A percentile compares a stretch with the other conserved stretches of the same genome.
Conservation (phyloP, 805 yeast genomes). For the Pichia nanzhaoensis region DNA sequence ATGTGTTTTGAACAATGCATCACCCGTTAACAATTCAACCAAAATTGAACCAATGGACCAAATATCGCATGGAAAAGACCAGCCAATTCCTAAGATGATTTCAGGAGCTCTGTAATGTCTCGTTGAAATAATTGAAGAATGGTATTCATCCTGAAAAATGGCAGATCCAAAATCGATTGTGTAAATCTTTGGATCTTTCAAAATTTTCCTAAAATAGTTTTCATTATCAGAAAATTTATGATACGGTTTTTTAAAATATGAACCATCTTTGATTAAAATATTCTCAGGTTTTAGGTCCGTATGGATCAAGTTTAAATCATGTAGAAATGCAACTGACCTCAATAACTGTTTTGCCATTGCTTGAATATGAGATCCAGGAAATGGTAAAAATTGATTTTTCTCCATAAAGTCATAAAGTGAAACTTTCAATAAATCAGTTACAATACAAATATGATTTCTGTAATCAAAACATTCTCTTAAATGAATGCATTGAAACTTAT, state of each 20-base stretch:
- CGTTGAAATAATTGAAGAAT: slow-evolving; percentile 85
- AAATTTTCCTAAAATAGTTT: slow-evolving; percentile 33
- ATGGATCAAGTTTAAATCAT: slow-evolving; percentile 84
- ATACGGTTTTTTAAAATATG: slow-evolving; percentile 35
- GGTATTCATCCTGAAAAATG: slow-evolving; percentile 88
- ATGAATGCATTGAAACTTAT: slow-evolving; percentile 73
- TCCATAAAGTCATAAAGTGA: slow-evolving; percentile 89
- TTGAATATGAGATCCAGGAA: slow-evolving; percentile 91
- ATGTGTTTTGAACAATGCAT: slow-evolving; percentile 89
- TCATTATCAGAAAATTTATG: slow-evolving; percentile 15
- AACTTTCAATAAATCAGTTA: slow-evolving; percentile 79
- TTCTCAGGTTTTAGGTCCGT: slow-evolving; percentile 98
- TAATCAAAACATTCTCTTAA: slow-evolving; percentile 86
- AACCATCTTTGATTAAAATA: slow-evolving; percentile 58
- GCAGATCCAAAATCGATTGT: slow-evolving; percentile 98
- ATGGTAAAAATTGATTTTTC: slow-evolving; percentile 74
- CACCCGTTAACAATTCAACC: slow-evolving; percentile 88
- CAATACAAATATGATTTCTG: slow-evolving; percentile 89
- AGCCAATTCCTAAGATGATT: slow-evolving; percentile 86
- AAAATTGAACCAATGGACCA: slow-evolving; percentile 96
- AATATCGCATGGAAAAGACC: slow-evolving; percentile 95
- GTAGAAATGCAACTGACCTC: slow-evolving; percentile 80
- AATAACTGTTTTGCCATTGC: slow-evolving; percentile 81
- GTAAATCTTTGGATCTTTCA: slow-evolving; percentile 75
- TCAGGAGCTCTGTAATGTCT: slow-evolving; percentile 98